phyloP scores from a whole-genome alignment of 805 yeast genomes.

The Tetrapisispora arboricola region DNA sequence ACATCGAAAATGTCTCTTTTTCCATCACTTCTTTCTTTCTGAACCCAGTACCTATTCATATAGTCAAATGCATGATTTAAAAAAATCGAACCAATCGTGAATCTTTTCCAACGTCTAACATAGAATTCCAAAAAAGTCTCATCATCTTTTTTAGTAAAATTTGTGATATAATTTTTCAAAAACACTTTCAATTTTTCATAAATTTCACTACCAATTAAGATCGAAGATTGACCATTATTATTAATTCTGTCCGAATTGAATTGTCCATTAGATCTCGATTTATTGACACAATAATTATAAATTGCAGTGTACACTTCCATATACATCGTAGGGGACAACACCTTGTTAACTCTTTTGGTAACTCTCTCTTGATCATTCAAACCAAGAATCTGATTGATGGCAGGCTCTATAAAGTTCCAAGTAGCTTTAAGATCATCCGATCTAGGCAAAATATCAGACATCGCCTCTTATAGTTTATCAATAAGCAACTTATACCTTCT shows the following conservation, averaged over 20 bases:
- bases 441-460: constrained; percentile 36
- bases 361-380: constrained; percentile 30
- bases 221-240: constrained; percentile 27
- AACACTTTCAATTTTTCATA: constrained; percentile 63
- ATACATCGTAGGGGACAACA: constrained; percentile 62
- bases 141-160: constrained; percentile 39
- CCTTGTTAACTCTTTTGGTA: constrained; percentile 41
- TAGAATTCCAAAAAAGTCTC: constrained; percentile 75
- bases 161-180: constrained; percentile 47
- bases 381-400: constrained; percentile 59
- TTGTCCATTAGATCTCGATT: constrained; percentile 41
- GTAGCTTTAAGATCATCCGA: constrained; percentile 58
- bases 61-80: constrained; percentile 90
- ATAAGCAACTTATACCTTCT: too few species aligned
- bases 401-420: constrained; percentile 73
- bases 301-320: constrained; percentile 88
- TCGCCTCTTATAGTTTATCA: not conserved
- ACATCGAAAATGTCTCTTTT: constrained; percentile 84
- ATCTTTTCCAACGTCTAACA: constrained; percentile 81
- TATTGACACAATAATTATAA: constrained; percentile 83
- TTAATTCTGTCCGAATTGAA: constrained; percentile 31
- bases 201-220: constrained; percentile 81
- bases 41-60: constrained; percentile 95
- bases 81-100: constrained; percentile 82
- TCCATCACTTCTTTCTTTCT: constrained; percentile 90